Conservation (phyloP, 2,329 filamentous ascomycete genomes). For the Aspergillus awamori region DNA sequence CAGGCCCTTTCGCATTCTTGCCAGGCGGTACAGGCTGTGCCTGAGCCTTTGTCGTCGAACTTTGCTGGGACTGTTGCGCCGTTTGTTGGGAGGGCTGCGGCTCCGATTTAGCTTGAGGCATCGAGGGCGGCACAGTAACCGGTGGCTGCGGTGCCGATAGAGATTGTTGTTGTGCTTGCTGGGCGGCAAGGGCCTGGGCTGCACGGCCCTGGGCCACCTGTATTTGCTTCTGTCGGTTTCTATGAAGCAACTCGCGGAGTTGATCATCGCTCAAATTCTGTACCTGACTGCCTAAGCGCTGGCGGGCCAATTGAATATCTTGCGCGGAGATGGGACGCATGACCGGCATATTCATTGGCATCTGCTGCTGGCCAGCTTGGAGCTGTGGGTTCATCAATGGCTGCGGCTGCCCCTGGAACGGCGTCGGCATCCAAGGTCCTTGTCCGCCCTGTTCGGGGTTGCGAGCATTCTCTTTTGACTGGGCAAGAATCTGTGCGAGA, state of each 20-base stretch:
- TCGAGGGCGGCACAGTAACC: constrained; percentile 23
- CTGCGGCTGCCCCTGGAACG: constrained; percentile 32
- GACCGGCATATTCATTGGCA: constrained; percentile 30
- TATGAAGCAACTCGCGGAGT: constrained; percentile 40
- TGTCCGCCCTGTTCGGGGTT: constrained; percentile 30
- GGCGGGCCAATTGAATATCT: constrained; percentile 42
- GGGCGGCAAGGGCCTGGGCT: constrained; percentile 26
- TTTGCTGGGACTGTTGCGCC: constrained; percentile 31
- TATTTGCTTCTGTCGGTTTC: constrained; percentile 42
- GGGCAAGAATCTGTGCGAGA: constrained; percentile 43
- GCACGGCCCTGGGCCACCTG: constrained; percentile 36
- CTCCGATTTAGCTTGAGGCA: constrained; percentile 29
- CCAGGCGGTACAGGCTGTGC: constrained; percentile 29
- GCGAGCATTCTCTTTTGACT: constrained; percentile 29
- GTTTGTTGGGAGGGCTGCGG: constrained; percentile 12
- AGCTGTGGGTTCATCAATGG: constrained; percentile 35
- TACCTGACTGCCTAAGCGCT: constrained; percentile 38
- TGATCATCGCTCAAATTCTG: constrained; percentile 47
- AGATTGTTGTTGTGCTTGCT: constrained; percentile 29
- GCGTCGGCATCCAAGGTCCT: constrained; percentile 24
- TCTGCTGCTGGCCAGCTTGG: constrained; percentile 32
- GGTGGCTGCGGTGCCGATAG: constrained; percentile 31
- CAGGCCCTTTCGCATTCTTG: constrained; percentile 32
- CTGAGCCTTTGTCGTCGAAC: constrained; percentile 36
- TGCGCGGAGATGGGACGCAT: constrained; percentile 40